phyloP scores from a whole-genome alignment of 2,329 filamentous ascomycete genomes.

The Fusarium sp. region DNA sequence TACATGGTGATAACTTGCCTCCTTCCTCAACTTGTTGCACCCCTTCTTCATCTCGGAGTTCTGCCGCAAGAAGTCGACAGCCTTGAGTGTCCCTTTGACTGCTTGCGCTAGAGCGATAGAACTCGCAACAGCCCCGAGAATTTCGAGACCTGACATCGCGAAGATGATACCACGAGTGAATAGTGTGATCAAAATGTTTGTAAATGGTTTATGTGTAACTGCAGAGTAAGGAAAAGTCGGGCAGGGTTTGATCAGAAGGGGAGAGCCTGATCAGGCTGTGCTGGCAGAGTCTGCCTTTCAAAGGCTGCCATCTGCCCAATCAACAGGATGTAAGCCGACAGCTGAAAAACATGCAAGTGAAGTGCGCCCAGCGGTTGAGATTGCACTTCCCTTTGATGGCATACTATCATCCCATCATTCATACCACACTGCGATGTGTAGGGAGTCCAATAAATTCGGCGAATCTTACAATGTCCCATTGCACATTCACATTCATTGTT shows the following conservation, averaged over 20 bases:
- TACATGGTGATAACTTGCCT: not conserved
- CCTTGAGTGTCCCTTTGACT: slow-evolving; percentile 16
- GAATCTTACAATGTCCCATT: too few relatives aligned
- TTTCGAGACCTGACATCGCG: slow-evolving; percentile 25
- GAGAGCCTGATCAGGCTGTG: slow-evolving; percentile 20
- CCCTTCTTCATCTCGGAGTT: slow-evolving; percentile 3
- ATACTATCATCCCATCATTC: too few relatives aligned
- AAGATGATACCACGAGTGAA: not conserved
- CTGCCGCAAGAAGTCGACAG: slow-evolving; percentile 17
- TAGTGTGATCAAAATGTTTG: not conserved
- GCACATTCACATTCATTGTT: too few relatives aligned
- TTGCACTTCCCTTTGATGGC: too few relatives aligned
- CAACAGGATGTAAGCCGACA: not conserved
- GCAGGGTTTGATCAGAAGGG: not conserved
- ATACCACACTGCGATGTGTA: too few relatives aligned
- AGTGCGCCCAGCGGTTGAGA: too few relatives aligned
- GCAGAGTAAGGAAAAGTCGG: not conserved
- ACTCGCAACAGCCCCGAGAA: slow-evolving; percentile 27
- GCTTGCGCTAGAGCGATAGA: slow-evolving; percentile 27
- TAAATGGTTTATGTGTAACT: not conserved
- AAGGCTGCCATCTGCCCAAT: not conserved
- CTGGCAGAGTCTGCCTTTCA: not conserved
- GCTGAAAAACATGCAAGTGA: not conserved
- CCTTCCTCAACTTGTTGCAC: not conserved
- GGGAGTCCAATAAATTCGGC: too few relatives aligned